Evolutionary conservation across 139 green algal genomes (phyloP).

Genomic region (Tetratostichococcus sp.): DNA sequence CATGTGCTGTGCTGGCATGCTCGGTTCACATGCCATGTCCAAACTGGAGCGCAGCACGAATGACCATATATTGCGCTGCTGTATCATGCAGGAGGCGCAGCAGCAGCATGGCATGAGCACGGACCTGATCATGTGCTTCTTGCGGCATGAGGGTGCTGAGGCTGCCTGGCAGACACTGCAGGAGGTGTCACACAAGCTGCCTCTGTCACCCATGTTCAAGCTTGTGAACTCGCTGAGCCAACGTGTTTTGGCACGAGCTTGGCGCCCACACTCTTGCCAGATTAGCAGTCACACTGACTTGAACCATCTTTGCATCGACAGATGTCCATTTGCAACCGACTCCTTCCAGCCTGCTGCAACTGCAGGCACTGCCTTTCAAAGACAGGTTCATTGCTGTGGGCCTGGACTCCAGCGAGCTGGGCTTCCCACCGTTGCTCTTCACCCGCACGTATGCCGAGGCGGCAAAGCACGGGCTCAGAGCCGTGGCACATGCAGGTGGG

Average conservation of each 20-base stretch:
- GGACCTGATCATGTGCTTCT: conserved; percentile 52
- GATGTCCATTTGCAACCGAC: too few species aligned
- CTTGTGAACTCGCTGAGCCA: too few species aligned
- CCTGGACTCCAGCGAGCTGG: conserved; percentile 43
- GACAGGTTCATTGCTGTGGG: conserved; percentile 39
- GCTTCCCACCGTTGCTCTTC: conserved; percentile 23
- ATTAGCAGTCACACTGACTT: too few species aligned
- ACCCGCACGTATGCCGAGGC: conserved; percentile 20
- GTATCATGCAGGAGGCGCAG: conserved; percentile 7
- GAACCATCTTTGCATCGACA: too few species aligned
- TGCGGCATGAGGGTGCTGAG: conserved; percentile 24
- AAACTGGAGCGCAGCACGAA: too few species aligned
- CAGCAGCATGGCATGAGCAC: conserved; percentile 13
- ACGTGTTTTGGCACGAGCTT: too few species aligned
- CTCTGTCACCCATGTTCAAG: too few species aligned
- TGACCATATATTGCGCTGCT: too few species aligned
- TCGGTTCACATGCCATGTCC: too few species aligned
- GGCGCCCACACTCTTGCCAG: too few species aligned
- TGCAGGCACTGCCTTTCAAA: conserved; percentile 36
- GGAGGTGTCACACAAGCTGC: conserved; percentile 8
- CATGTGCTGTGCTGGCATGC: too few species aligned
- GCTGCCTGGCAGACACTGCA: conserved; percentile 17
- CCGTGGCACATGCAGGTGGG: neutral
- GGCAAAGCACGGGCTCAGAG: neutral
- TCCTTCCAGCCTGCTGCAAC: too few species aligned